Evolutionary conservation across 176 grass and related monocot genomes (phyloP).

Genomic region (Cenchrus purpureus): DNA sequence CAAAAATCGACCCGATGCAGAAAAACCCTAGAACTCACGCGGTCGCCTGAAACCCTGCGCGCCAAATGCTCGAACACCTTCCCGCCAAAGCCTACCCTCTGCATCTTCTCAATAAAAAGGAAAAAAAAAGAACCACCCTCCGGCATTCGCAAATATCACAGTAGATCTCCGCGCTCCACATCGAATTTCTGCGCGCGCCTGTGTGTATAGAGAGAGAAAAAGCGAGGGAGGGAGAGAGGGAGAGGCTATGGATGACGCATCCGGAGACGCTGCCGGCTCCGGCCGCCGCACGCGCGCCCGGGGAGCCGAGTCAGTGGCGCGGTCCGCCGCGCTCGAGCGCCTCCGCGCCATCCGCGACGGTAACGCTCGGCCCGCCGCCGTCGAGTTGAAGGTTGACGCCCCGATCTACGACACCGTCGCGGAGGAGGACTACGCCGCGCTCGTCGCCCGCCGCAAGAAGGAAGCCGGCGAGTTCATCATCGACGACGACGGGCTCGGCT

Average conservation of each 20-base stretch:
- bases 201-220: not conserved
- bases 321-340: conserved; percentile 68
- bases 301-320: conserved; percentile 49
- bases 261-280: conserved; percentile 42
- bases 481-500: conserved; percentile 89
- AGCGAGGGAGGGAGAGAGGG: not conserved
- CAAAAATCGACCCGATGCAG: not conserved
- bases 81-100: conserved; percentile 44
- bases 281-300: conserved; percentile 67
- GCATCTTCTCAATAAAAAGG: not conserved
- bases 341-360: conserved; percentile 54
- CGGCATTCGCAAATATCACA: not conserved
- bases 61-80: conserved; percentile 56
- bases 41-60: conserved; percentile 40
- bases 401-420: conserved; percentile 92
- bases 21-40: conserved; percentile 11
- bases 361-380: conserved; percentile 43
- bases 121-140: not conserved
- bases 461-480: conserved; percentile 74
- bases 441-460: conserved; percentile 75
- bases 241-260: conserved; percentile 47
- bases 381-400: conserved; percentile 78
- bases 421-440: conserved; percentile 82
- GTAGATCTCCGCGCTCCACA: not conserved
- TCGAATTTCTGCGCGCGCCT: not conserved